Conservation (phyloP, 164 flowering plant genomes). For the Annona squamosa region DNA sequence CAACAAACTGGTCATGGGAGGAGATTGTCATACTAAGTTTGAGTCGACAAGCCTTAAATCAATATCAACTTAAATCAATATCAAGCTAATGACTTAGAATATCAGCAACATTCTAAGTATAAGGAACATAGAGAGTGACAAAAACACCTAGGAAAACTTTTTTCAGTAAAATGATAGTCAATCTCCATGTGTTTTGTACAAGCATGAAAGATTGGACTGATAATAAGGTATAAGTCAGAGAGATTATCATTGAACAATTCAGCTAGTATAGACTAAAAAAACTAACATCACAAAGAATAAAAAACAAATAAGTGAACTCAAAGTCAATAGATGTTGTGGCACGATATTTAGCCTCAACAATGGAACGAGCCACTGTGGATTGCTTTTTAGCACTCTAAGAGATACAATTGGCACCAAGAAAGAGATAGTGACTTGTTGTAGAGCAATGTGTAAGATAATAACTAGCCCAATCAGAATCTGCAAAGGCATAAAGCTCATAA, state of each 20-base stretch:
- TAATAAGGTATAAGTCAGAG: not conserved
- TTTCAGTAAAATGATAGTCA: slow-evolving; percentile 1
- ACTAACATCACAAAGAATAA: not conserved
- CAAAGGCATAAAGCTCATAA: slow-evolving; percentile 5
- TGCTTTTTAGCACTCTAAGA: slow-evolving; percentile 6
- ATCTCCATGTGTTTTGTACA: slow-evolving; percentile 6
- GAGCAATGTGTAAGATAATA: not conserved
- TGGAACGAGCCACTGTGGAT: slow-evolving; percentile 1
- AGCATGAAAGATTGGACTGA: slow-evolving; percentile 2
- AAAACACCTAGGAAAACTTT: slow-evolving; percentile 1
- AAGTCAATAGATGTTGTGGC: not conserved
- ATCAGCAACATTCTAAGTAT: not conserved
- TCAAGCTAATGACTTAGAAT: not conserved
- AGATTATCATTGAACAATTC: not conserved
- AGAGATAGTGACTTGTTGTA: not conserved
- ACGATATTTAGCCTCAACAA: not conserved
- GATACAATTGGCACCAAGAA: not conserved
- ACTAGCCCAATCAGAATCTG: slow-evolving; percentile 1
- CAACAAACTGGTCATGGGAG: not conserved
- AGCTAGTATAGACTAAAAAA: not conserved
- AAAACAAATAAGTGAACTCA: not conserved
- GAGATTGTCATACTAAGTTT: not conserved
- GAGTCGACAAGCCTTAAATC: not conserved
- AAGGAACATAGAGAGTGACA: not conserved
- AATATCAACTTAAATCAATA: not conserved